Evolutionary conservation across 2,329 filamentous ascomycete species (phyloP).

Genomic region (Salinomyces thailandicus): DNA sequence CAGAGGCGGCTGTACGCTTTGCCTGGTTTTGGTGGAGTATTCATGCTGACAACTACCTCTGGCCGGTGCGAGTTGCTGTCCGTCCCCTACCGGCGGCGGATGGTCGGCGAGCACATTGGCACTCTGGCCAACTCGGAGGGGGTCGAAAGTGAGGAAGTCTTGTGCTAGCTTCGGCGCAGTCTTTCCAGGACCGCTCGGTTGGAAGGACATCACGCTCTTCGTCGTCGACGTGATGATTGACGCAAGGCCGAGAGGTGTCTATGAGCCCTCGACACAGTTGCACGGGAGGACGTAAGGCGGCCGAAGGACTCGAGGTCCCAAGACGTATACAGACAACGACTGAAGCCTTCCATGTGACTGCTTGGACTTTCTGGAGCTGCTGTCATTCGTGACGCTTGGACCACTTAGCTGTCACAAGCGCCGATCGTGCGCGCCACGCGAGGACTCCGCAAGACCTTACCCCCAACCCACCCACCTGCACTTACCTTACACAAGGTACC

Average conservation of each 20-base stretch:
- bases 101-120: constrained; percentile 44
- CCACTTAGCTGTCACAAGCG: background rate
- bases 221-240: background rate
- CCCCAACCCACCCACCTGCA: no score
- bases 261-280: background rate
- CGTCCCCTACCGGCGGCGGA: constrained; percentile 42
- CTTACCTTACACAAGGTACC: no score
- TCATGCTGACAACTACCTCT: constrained; percentile 47
- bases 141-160: constrained; percentile 44
- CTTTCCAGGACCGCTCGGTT: constrained; percentile 30
- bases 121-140: constrained; percentile 31
- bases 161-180: constrained; percentile 41
- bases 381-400: background rate
- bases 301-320: background rate
- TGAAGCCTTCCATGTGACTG: background rate
- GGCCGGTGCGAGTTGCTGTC: constrained; percentile 25
- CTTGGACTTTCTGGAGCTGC: background rate
- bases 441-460: background rate
- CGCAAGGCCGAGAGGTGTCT: background rate
- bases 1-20: constrained; percentile 40
- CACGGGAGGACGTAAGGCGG: background rate
- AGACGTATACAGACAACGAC: no score
- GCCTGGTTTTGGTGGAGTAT: constrained; percentile 46
- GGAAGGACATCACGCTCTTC: constrained; percentile 1
- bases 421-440: background rate